These are phyloP conservation scores for Elaeis oleifera DNA, from an alignment of 202 grass and related monocot genomes.

Conservation along the genomic window DNA sequence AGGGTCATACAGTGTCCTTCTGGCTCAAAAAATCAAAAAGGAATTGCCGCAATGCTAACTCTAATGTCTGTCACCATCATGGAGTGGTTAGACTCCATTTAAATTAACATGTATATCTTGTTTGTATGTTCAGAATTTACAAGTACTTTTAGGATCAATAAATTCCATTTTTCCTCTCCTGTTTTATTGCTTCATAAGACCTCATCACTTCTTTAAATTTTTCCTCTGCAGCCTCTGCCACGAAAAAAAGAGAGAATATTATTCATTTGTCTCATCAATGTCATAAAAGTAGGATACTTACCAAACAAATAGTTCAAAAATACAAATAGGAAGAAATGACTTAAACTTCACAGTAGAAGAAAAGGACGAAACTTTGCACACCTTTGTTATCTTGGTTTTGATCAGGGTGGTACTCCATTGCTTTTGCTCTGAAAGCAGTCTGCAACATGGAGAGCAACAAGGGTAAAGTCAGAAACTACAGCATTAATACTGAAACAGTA, in stretches of 20 bases:
- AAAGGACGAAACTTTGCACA: slow-evolving; percentile 13
- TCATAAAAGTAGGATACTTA: slow-evolving; percentile 1
- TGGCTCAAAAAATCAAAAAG: too few relatives aligned
- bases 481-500: background rate
- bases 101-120: too few relatives aligned
- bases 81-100: too few relatives aligned
- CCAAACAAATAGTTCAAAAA: background rate
- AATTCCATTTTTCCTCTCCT: slow-evolving; percentile 56
- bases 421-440: slow-evolving; percentile 94
- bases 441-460: slow-evolving; percentile 23
- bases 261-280: background rate
- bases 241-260: slow-evolving; percentile 3
- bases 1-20: too few relatives aligned
- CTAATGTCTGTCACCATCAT: too few relatives aligned
- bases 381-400: slow-evolving; percentile 95
- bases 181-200: slow-evolving; percentile 94
- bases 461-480: background rate
- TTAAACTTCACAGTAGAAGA: background rate
- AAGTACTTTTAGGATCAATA: slow-evolving; percentile 26
- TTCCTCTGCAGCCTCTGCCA: slow-evolving; percentile 67
- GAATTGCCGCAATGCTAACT: too few relatives aligned
- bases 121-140: slow-evolving; percentile 2
- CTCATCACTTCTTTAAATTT: slow-evolving; percentile 91
- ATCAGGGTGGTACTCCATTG: slow-evolving; percentile 98
- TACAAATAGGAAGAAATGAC: slow-evolving; percentile 1